phyloP scores from a whole-genome alignment of 139 green algal species.

The Chlamydomonas urium region DNA sequence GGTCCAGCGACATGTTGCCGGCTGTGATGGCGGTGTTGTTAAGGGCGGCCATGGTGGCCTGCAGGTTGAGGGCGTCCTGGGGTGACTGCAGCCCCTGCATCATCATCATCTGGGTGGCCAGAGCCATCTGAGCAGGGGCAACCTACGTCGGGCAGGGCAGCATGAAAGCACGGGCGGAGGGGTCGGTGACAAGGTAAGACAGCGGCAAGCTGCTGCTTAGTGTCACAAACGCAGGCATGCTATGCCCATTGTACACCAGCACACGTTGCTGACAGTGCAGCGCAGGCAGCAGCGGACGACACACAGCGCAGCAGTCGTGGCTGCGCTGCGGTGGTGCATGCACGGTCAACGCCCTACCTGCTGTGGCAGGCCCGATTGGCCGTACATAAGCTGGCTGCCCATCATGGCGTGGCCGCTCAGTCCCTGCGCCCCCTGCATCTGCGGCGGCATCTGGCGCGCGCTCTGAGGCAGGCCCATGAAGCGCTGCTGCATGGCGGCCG shows the following conservation, averaged over 20 bases:
- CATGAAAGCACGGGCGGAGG: neutral
- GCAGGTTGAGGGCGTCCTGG: neutral
- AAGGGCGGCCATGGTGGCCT: neutral
- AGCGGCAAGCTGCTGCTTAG: neutral
- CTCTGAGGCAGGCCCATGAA: too few species aligned
- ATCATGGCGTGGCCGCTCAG: too few species aligned
- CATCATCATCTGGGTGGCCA: slow-evolving; percentile 23
- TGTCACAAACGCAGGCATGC: neutral
- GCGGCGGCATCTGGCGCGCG: too few species aligned
- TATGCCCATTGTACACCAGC: neutral
- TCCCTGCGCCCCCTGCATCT: too few species aligned
- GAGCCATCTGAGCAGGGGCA: neutral
- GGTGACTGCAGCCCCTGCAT: slow-evolving; percentile 33
- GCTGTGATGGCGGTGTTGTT: neutral
- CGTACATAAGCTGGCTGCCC: too few species aligned
- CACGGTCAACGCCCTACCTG: too few species aligned
- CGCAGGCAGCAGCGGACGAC: neutral
- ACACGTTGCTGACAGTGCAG: slow-evolving; percentile 2
- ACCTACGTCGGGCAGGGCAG: neutral
- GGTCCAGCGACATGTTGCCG: neutral
- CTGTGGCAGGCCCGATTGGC: too few species aligned
- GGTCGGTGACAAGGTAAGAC: neutral
- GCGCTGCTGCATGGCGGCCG: too few species aligned
- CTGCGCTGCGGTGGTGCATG: neutral
- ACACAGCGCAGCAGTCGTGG: neutral